Evolutionary conservation across 805 yeast genomes (phyloP).

Genomic region (Pichia heedii): DNA sequence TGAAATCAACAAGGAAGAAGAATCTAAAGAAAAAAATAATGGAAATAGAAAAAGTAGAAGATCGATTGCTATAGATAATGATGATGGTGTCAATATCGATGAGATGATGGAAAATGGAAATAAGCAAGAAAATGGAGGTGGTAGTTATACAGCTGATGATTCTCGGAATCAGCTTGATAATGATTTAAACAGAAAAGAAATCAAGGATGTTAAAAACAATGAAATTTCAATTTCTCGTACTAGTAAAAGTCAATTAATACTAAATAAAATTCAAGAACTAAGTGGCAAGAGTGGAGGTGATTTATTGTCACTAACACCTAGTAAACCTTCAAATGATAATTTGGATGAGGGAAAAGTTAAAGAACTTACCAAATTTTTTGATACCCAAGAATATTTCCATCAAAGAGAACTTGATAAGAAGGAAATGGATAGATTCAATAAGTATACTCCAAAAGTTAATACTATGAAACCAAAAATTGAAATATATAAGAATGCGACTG

Average conservation of each 20-base stretch:
- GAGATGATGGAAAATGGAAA: constrained; percentile 5
- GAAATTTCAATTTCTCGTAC: constrained; percentile 13
- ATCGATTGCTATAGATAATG: too few relatives aligned
- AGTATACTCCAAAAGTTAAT: constrained; percentile 64
- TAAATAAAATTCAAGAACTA: constrained; percentile 11
- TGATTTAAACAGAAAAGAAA: too few relatives aligned
- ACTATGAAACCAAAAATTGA: constrained; percentile 84
- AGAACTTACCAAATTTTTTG: constrained; percentile 57
- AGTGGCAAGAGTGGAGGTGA: constrained; percentile 10
- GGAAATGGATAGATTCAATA: constrained; percentile 44
- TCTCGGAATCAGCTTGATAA: too few relatives aligned
- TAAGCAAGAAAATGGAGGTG: not conserved
- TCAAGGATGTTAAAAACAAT: not conserved
- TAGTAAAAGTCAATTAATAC: constrained; percentile 13
- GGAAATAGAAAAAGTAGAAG: constrained; percentile 7
- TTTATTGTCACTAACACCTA: constrained; percentile 14
- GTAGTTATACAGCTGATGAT: too few relatives aligned
- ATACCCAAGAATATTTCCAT: constrained; percentile 77
- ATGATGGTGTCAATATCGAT: too few relatives aligned
- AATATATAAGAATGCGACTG: constrained; percentile 78
- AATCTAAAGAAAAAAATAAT: constrained; percentile 2
- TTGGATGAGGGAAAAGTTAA: constrained; percentile 40
- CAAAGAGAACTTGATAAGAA: constrained; percentile 73
- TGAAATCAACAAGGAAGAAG: constrained; percentile 11
- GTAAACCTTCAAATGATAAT: constrained; percentile 14